Evolutionary conservation across 106 monocot species (phyloP).

Genomic region (Apostasia ramifera): DNA sequence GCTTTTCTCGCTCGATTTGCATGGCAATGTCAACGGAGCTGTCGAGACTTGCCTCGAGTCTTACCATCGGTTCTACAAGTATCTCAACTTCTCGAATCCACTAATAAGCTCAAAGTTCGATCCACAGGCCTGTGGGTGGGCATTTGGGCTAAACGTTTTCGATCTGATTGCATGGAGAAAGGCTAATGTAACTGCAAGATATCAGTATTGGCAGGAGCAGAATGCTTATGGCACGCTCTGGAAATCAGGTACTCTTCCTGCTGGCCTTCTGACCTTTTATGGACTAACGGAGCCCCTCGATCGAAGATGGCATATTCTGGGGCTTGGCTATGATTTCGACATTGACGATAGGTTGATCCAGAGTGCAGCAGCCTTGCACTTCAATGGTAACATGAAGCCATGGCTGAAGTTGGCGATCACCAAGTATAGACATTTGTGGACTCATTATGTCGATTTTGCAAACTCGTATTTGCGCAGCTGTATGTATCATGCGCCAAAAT

Average conservation of each 20-base stretch:
- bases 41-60: slow-evolving; percentile 54
- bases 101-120: slow-evolving; percentile 41
- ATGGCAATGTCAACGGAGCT: slow-evolving; percentile 47
- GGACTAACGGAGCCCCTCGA: slow-evolving; percentile 46
- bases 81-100: slow-evolving; percentile 41
- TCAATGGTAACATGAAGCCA: slow-evolving; percentile 49
- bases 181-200: slow-evolving; percentile 28
- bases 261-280: slow-evolving; percentile 40
- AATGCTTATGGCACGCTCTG: slow-evolving; percentile 37
- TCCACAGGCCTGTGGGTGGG: slow-evolving; percentile 54
- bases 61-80: slow-evolving; percentile 45
- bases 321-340: slow-evolving; percentile 38
- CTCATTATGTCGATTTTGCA: slow-evolving; percentile 22
- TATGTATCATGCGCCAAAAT: slow-evolving; percentile 25
- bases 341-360: slow-evolving; percentile 50
- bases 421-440: slow-evolving; percentile 34
- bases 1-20: slow-evolving; percentile 42
- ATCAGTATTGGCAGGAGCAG: slow-evolving; percentile 42
- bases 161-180: slow-evolving; percentile 51
- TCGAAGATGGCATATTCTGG: slow-evolving; percentile 50
- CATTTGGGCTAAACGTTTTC: slow-evolving; percentile 52
- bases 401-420: slow-evolving; percentile 39
- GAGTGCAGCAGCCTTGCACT: slow-evolving; percentile 45
- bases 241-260: slow-evolving; percentile 41
- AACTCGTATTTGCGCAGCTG: slow-evolving; percentile 17